Percentiles rank a stretch among this genome's conserved stretches.
phyloP scores from a whole-genome alignment of 371 early-diverging fungal genomes.

The Rhizopus arrhizus region DNA sequence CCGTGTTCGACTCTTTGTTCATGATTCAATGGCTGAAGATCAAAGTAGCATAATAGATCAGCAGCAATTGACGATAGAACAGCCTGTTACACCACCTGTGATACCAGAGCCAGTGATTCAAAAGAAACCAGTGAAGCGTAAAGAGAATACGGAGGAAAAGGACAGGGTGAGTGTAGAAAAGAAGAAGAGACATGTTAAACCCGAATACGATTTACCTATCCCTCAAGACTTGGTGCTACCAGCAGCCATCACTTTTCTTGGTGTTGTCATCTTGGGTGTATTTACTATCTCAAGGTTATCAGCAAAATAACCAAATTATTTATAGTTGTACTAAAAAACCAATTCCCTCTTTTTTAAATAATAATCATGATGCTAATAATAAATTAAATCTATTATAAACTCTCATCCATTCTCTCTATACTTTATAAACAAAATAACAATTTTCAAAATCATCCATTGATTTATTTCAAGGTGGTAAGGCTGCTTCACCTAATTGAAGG shows the following conservation, averaged over 20 bases:
- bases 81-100: background rate
- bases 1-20: slow-evolving; percentile 71
- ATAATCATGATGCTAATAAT: too few relatives aligned
- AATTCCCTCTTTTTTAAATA: too few relatives aligned
- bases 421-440: too few relatives aligned
- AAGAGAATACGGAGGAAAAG: background rate
- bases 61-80: background rate
- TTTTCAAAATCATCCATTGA: too few relatives aligned
- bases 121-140: background rate
- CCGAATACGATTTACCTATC: slow-evolving; percentile 36
- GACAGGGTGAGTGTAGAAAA: background rate
- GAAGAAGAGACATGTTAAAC: background rate
- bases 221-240: slow-evolving; percentile 57
- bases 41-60: background rate
- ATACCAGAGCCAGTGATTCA: background rate
- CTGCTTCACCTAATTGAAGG: slow-evolving; percentile 2
- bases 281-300: slow-evolving; percentile 54
- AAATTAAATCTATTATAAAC: too few relatives aligned
- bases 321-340: too few relatives aligned
- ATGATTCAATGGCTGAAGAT: slow-evolving; percentile 33
- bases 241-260: slow-evolving; percentile 60
- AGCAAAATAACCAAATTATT: background rate
- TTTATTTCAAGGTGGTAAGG: background rate
- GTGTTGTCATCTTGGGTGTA: slow-evolving; percentile 59
- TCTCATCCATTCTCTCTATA: too few relatives aligned